Evolutionary conservation across 176 grass and related monocot genomes (phyloP), one percentile per base, ranked within the genome.

Genomic region (Themeda triandra): DNA sequence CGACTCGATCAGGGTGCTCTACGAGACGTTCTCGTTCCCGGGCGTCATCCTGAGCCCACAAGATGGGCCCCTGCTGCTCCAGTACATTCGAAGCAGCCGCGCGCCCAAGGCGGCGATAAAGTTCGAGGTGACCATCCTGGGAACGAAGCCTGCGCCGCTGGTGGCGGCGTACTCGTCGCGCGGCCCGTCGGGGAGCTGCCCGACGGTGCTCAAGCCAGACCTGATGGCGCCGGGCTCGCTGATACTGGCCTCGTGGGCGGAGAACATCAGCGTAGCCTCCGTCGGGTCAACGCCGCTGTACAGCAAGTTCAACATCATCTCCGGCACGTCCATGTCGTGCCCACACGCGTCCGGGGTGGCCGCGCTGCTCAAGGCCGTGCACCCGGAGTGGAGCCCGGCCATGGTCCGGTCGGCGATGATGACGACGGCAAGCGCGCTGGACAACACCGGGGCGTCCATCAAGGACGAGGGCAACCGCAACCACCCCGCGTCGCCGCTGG

Each of bases 301-400:
- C 83, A 69, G 53, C 13, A 82, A 73, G 71, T 94, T 94, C 78
- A 92, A 94, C 44, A 85, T 92, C 48, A 92, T 94, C 36, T 94
- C 88, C 0, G 95, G 95, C 51, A 92, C 95, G 72, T 97, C 92
- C 58, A 92, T 97, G 88, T 79, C 95, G 7, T 92, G 92, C 85
- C 92, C 95, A 1, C 95, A 97, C 62, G 90, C 91, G 44, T 77
- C 90, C 0, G 92, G 92, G 14, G 78, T 97, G 36, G 86, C 92
- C 1, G 92, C 92, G 23, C 69, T 97, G 78, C 71, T 97, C 31
- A 89, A 49, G 84, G 84, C 82, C 1, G 88, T 73, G 32, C 86
- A 85, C 74, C 88, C 84, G 27, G 86, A 83, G 9, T 94, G 90
- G 95, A 94, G 78, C 66, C 95, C 95, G 0, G 95, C 95, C 0